Base-by-base conservation (phyloP, 1,284 basidiomycete genomes). In the Ceratobasidium sp. region DNA sequence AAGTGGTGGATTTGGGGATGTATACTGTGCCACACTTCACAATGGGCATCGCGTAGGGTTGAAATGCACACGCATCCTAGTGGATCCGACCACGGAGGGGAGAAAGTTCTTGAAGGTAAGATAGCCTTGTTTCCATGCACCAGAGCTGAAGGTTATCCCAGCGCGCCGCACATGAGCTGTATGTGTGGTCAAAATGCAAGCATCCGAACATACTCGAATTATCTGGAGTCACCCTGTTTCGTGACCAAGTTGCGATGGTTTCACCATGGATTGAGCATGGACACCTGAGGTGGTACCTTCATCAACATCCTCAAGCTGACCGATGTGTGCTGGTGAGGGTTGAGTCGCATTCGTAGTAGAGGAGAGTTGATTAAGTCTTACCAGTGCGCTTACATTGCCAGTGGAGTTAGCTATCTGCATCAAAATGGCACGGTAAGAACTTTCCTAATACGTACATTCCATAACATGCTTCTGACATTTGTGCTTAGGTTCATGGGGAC, bases 141-240 rank as follows among this genome's bases (percentile, higher is more conserved):
- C 25, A 27, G n/a, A 16, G 5, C 25, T 21, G 2, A 14, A 25
- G 6, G 3, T 16, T 16, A 50, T 25, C 25, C 7, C 27, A 67
- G 64, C 52, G 39, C 30, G 42, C 64, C 9, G 64, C 64, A 27
- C 64, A 53, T 19, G 64, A 67, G 21, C 25, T 67, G 21, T 56
- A 67, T 30, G 21, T 27, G 6, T 67, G 64, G 64, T 67, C 64
- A 8, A 47, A 39, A 19, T 46, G 53, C 11, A 39, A 47, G 11
- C 64, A 67, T 19, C 21, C 41, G 2, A 44, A 67, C n/a, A 42
- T 67, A 1, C 30, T 67, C 5, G 53, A 49, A 2, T 21, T 56
- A 25, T 13, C 25, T 14, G 64, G 64, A 11, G 11, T 56, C 19
- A 52, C 64, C 14, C 11, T 30, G 14, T 67, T 44, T 29, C 64